Base-by-base conservation (phyloP, 345 rosid genomes). In the Eutrema heterophyllum region DNA sequence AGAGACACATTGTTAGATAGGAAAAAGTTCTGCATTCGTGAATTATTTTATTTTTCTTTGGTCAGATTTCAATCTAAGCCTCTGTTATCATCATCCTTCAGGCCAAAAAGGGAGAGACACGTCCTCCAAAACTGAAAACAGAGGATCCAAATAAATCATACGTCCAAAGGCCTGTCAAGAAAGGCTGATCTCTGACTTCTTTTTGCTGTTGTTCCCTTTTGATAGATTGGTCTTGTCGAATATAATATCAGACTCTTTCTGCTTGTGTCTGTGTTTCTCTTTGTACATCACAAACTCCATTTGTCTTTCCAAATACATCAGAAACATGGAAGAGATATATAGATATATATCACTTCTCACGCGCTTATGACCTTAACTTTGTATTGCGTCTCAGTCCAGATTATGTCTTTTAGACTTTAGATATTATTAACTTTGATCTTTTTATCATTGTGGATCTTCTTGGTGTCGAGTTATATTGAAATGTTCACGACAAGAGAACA, bases 141-240 rank as follows among this genome's bases (percentile, higher is more conserved):
- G 98, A 95, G 82, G 99, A 95, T 84, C 99, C 99, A 15, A 95
- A 92, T 83, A 90, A 92, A 78, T 90, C 98, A 5, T 92, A 95
- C 56, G 97, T 95, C 65, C 99, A 92, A 67, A 86, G 97, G 81
- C 99, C 99, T 1, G 90, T 88, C 43, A 92, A 95, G 81, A 83
- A 89, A 78, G 96, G 91, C 61, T 95, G 78, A 82, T 57, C 39
- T 71, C 63, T 40, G 18, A 48, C 33, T 10, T 36, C 10, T 10
- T 26, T 29, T 75, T 13, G 40, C 26, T 76, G 63, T 21, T 70
- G 45, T 58, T 59, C 27, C 52, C 67, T 64, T 64, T 66, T 71
- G 51, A 49, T 71, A 58, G 79, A 69, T 45, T 75, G 74, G 58
- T 38, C 35, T 45, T 63, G n/a, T 52, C 15, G 38, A 24, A 27